A percentile compares a stretch with the other conserved stretches of the same genome.
phyloP scores from a whole-genome alignment of 371 early-diverging fungal genomes.

The Mortierella sp. region DNA sequence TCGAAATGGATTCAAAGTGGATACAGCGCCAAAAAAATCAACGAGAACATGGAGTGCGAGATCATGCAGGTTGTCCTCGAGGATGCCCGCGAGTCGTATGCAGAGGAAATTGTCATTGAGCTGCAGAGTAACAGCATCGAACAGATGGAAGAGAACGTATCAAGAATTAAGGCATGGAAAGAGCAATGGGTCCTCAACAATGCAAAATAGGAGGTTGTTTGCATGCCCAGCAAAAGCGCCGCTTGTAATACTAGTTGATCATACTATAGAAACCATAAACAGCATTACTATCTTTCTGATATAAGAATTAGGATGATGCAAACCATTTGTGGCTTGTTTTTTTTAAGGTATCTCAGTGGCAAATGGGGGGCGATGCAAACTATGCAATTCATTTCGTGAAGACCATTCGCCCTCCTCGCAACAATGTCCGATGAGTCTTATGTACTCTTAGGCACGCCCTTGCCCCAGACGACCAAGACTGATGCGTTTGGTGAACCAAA shows the following conservation, averaged over 20 bases:
- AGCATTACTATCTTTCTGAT: neutral
- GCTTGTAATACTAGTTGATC: neutral
- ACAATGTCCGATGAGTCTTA: slow-evolving; percentile 37
- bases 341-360: no score
- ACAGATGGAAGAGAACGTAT: slow-evolving; percentile 92
- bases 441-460: slow-evolving; percentile 44
- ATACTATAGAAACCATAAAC: neutral
- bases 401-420: neutral
- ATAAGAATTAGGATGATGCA: no score
- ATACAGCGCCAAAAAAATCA: slow-evolving; percentile 91
- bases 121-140: slow-evolving; percentile 84
- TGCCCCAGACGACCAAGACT: slow-evolving; percentile 39
- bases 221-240: neutral
- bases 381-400: neutral
- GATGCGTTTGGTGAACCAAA: slow-evolving; percentile 28
- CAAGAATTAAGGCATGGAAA: slow-evolving; percentile 79
- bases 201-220: slow-evolving; percentile 4
- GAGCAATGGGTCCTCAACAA: slow-evolving; percentile 57
- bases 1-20: slow-evolving; percentile 64
- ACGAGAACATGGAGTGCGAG: slow-evolving; percentile 98
- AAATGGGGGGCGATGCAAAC: slow-evolving; percentile 4
- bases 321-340: no score
- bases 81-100: slow-evolving; percentile 90
- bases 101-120: slow-evolving; percentile 84
- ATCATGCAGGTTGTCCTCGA: slow-evolving; percentile 98